Evolutionary conservation across 495 filamentous ascomycete genomes (phyloP).

Genomic region (Aspergillus sparsus): DNA sequence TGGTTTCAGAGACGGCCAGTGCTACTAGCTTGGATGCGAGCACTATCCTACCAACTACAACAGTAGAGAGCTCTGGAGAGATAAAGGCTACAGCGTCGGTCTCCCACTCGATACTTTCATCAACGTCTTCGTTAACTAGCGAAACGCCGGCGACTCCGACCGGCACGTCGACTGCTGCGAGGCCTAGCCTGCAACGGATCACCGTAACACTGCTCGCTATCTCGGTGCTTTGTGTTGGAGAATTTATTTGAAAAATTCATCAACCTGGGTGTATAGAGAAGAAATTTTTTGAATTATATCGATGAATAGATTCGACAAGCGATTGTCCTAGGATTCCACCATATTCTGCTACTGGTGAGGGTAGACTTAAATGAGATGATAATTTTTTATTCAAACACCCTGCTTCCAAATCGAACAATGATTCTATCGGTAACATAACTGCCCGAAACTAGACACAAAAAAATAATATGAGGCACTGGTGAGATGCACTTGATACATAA

Average conservation of each 20-base stretch:
- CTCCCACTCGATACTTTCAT: background rate
- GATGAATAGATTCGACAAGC: too few species aligned
- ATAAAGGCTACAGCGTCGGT: background rate
- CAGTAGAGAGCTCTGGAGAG: background rate
- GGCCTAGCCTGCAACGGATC: background rate
- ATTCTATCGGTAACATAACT: too few species aligned
- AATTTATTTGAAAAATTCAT: background rate
- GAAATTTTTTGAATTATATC: background rate
- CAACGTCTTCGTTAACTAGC: background rate
- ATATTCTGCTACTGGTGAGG: too few species aligned
- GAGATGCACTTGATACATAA: too few species aligned
- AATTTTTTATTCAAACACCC: too few species aligned
- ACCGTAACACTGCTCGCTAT: background rate
- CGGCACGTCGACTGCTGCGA: background rate
- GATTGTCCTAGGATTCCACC: too few species aligned
- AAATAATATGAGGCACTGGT: too few species aligned
- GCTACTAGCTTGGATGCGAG: background rate
- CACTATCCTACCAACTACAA: background rate
- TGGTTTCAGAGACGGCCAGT: background rate
- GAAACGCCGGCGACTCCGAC: background rate
- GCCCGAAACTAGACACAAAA: too few species aligned
- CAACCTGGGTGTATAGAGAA: background rate
- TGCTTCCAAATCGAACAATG: too few species aligned
- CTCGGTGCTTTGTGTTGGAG: background rate
- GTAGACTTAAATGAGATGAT: too few species aligned